Conservation (phyloP, 192 early-diverging fungal species). For the Rhizophagus clarus region DNA sequence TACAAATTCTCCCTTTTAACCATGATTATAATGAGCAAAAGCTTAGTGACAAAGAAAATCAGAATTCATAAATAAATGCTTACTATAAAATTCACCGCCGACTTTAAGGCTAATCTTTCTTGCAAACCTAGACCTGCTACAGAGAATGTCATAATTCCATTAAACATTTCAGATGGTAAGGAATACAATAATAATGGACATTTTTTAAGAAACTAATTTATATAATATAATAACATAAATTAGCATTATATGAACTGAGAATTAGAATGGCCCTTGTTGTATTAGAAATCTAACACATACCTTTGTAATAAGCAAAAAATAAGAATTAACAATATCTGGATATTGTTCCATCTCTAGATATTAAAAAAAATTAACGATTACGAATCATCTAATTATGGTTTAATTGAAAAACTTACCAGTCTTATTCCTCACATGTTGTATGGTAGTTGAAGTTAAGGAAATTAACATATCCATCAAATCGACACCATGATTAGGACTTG, state of each 20-base stretch:
- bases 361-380: background rate
- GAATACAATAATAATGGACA: slow-evolving; percentile 57
- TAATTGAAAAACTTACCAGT: slow-evolving; percentile 33
- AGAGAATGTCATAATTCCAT: slow-evolving; percentile 47
- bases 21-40: background rate
- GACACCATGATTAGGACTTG: slow-evolving; percentile 36
- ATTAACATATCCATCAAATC: slow-evolving; percentile 29
- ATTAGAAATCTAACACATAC: slow-evolving; percentile 35
- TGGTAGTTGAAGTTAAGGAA: slow-evolving; percentile 27
- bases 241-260: background rate
- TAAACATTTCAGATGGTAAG: slow-evolving; percentile 46
- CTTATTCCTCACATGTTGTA: slow-evolving; percentile 31
- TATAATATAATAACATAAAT: background rate
- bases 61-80: background rate
- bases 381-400: background rate
- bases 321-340: slow-evolving; percentile 54
- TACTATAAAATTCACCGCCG: slow-evolving; percentile 56
- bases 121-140: slow-evolving; percentile 53
- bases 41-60: background rate
- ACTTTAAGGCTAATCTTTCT: slow-evolving; percentile 56
- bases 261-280: background rate
- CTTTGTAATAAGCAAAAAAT: slow-evolving; percentile 51
- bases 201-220: slow-evolving; percentile 45
- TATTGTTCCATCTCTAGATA: slow-evolving; percentile 54
- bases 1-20: slow-evolving; percentile 41